A percentile compares a stretch with the other conserved stretches of the same genome.
These are phyloP conservation scores for Zalaria sp. DNA, from an alignment of 2,329 filamentous ascomycete species.

Conservation along the genomic window DNA sequence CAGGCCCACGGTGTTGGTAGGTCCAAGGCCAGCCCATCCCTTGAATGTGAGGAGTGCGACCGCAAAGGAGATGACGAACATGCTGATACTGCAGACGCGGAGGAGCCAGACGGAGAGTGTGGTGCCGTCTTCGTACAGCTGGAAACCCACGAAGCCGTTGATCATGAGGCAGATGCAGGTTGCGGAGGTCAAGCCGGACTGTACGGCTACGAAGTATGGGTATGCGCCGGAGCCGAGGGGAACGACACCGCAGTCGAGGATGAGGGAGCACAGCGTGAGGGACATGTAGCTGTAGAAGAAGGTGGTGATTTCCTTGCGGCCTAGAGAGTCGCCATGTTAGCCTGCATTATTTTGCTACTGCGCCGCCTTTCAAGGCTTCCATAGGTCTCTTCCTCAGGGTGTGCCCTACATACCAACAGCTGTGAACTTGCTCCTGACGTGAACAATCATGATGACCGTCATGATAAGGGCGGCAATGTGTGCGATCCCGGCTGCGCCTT, in stretches of 20 bases:
- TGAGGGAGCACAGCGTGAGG: conserved; percentile 73
- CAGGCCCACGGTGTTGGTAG: conserved; percentile 73
- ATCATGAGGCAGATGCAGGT: conserved; percentile 81
- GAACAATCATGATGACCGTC: conserved; percentile 94
- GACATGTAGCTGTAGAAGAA: conserved; percentile 98
- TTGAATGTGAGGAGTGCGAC: conserved; percentile 89
- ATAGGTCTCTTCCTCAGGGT: neutral
- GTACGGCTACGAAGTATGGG: conserved; percentile 81
- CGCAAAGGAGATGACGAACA: conserved; percentile 77
- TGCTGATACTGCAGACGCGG: conserved; percentile 59
- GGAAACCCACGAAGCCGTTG: conserved; percentile 97
- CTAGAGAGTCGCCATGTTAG: conserved; percentile 19
- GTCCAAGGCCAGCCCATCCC: conserved; percentile 71
- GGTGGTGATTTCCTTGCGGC: conserved; percentile 59
- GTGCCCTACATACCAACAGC: conserved; percentile 62
- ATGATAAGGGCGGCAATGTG: conserved; percentile 84
- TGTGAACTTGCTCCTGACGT: conserved; percentile 94
- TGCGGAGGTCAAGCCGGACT: conserved; percentile 73
- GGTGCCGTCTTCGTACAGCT: conserved; percentile 95
- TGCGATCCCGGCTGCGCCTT: conserved; percentile 79
- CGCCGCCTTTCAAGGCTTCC: too few relatives aligned
- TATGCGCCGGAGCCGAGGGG: conserved; percentile 69
- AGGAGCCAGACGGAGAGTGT: conserved; percentile 87
- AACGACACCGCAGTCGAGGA: conserved; percentile 85
- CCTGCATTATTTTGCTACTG: too few relatives aligned